Evolutionary conservation across 805 yeast species (phyloP), one percentile per base, ranked within the genome.

Genomic region (Torulaspora indica): DNA sequence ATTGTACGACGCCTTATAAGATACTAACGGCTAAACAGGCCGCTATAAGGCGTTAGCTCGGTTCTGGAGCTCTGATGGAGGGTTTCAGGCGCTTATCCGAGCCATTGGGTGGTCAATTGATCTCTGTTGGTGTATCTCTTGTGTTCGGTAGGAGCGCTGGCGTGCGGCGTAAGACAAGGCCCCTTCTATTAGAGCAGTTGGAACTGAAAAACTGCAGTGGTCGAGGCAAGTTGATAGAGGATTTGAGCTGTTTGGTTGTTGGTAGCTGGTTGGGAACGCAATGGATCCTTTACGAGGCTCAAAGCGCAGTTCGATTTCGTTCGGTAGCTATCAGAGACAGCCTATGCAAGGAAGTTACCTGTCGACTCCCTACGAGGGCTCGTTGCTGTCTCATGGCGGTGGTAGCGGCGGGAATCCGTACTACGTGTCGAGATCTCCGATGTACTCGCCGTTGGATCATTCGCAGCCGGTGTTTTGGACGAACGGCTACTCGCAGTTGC

Each of bases 251-350:
- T 14, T 7, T 30, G 9, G 8, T n/a, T 8, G 33, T 25, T 31
- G 34, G 9, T 15, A 2, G 14, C 20, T 31, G 20, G 14, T 15
- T 31, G 20, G 4, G 3, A 8, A 15, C 4, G 7, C 30, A 15
- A 60, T 60, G 64, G 63, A 58, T 37, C 51, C 56, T 29, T 57
- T 45, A 43, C 53, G 60, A 25, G 53, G 53, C 36, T 51, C 58
- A 12, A 63, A 62, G 43, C 57, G 66, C 20, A 56, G 62, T 38
- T 61, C 65, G 4, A 57, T 61, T 17, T 57, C 63, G 10, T 60
- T 58, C 47, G 63, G 63, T 8, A 46, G 55, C 36, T 52, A 47
- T 39, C 59, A 57, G 28, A 48, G 53, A 30, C 55, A 55, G 20
- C 49, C 54, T 5, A 46, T 45, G 12, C 48, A 51, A 27, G 43